phyloP scores from a whole-genome alignment of 1,284 basidiomycete species.

The Moesziomyces antarcticus region DNA sequence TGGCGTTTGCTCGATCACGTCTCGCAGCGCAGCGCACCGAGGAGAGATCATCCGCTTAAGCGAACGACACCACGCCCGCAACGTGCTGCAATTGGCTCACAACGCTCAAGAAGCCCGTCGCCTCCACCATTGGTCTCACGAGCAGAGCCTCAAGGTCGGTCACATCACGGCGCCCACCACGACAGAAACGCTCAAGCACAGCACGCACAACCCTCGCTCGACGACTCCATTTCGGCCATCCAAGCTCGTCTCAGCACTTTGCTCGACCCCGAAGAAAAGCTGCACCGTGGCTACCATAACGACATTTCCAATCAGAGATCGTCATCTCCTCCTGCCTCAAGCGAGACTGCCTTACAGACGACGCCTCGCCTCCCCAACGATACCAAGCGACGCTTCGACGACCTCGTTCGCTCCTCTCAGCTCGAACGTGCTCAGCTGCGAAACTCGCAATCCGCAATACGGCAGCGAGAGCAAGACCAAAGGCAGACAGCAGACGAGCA shows the following conservation, averaged over 20 bases:
- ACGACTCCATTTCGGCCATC: conserved; percentile 41
- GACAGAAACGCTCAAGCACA: not conserved
- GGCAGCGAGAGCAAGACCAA: conserved; percentile 24
- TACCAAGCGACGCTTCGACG: conserved; percentile 43
- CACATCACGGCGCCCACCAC: not conserved
- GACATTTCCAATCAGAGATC: not conserved
- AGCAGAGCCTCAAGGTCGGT: not conserved
- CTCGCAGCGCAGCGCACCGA: no score
- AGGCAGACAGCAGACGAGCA: conserved; percentile 6
- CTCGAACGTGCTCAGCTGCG: conserved; percentile 24
- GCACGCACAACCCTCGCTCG: not conserved
- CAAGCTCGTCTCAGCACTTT: conserved; percentile 28
- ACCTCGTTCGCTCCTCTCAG: conserved; percentile 45
- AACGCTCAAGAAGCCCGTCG: no score
- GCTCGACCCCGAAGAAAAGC: conserved; percentile 3
- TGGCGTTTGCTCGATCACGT: not conserved
- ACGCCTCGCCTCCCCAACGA: conserved; percentile 11
- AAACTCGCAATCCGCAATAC: conserved; percentile 7
- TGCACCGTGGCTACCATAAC: not conserved
- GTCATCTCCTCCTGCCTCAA: not conserved
- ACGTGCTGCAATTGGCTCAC: no score
- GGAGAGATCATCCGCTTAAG: not conserved
- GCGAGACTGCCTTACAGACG: not conserved
- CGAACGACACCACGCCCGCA: no score
- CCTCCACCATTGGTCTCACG: no score